These are phyloP conservation scores for Candida yuanshanica DNA, from an alignment of 805 yeast genomes.

Conservation along the genomic window DNA sequence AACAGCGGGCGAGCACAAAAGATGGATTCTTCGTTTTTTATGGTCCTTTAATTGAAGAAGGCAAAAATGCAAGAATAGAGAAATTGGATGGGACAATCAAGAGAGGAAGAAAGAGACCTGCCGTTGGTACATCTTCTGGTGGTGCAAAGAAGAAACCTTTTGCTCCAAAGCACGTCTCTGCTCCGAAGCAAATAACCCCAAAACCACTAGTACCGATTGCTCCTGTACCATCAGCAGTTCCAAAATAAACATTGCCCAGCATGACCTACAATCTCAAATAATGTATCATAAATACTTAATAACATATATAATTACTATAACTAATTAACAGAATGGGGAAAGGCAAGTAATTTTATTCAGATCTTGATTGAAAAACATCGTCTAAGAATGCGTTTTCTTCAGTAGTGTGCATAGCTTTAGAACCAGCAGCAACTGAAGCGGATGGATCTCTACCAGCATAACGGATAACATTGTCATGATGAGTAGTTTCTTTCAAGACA, in stretches of 20 bases:
- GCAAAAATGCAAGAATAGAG: constrained; percentile 41
- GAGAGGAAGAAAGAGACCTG: constrained; percentile 27
- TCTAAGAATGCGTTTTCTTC: constrained; percentile 86
- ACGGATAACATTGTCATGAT: constrained; percentile 55
- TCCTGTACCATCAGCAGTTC: not conserved
- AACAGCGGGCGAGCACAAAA: constrained; percentile 83
- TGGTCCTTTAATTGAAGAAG: constrained; percentile 78
- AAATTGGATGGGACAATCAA: constrained; percentile 40
- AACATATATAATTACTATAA: too few relatives aligned
- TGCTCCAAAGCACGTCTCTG: constrained; percentile 3
- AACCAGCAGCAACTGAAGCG: constrained; percentile 98
- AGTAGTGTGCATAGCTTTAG: constrained; percentile 77
- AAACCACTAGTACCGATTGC: not conserved
- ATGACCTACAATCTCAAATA: too few relatives aligned
- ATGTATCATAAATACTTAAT: too few relatives aligned
- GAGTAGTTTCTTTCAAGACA: constrained; percentile 66
- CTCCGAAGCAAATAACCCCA: constrained; percentile 1
- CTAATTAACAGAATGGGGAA: too few relatives aligned
- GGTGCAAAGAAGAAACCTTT: constrained; percentile 7
- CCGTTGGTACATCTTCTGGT: too few relatives aligned
- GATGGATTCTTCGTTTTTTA: constrained; percentile 95
- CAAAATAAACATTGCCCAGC: not conserved
- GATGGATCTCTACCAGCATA: constrained; percentile 98
- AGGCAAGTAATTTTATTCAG: too few relatives aligned
- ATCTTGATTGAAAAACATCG: constrained; percentile 52